These are phyloP conservation scores for Cornus kousa DNA, from an alignment of 148 eudicot genomes.

Conservation along the genomic window DNA sequence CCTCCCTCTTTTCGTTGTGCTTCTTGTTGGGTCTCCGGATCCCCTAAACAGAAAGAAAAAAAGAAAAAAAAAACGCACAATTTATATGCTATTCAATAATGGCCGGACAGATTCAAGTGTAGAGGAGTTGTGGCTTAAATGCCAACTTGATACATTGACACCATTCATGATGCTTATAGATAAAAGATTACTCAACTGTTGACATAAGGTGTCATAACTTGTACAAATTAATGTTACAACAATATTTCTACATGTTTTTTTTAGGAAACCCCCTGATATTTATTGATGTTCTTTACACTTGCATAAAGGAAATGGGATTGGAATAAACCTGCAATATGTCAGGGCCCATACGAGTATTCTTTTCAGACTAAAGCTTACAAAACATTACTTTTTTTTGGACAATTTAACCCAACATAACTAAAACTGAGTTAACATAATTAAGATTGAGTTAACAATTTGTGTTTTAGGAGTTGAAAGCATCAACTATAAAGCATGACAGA, in stretches of 20 bases:
- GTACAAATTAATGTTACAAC: too few species aligned
- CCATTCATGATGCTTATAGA: too few species aligned
- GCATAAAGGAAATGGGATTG: neutral
- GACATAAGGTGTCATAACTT: too few species aligned
- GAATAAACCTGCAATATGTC: neutral
- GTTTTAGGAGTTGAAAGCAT: neutral
- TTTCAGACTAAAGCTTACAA: neutral
- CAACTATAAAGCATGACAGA: neutral
- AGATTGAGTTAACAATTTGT: neutral
- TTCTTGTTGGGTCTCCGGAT: conserved; percentile 27
- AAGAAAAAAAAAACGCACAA: neutral
- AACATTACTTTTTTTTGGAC: too few species aligned
- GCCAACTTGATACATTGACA: neutral
- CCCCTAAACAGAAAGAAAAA: conserved; percentile 13
- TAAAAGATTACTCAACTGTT: neutral
- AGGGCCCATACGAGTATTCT: neutral
- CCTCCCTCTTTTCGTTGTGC: conserved; percentile 17
- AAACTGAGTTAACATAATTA: too few species aligned
- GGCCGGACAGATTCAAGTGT: neutral
- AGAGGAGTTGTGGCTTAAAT: neutral
- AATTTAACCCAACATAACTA: too few species aligned
- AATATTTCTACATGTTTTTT: neutral
- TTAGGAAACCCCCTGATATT: neutral
- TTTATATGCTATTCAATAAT: conserved; percentile 1
- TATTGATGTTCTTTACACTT: neutral